A percentile compares a stretch with the other conserved stretches of the same genome.
These are phyloP conservation scores for Rhododendron simsii DNA, from an alignment of 148 eudicot genomes.

Conservation along the genomic window DNA sequence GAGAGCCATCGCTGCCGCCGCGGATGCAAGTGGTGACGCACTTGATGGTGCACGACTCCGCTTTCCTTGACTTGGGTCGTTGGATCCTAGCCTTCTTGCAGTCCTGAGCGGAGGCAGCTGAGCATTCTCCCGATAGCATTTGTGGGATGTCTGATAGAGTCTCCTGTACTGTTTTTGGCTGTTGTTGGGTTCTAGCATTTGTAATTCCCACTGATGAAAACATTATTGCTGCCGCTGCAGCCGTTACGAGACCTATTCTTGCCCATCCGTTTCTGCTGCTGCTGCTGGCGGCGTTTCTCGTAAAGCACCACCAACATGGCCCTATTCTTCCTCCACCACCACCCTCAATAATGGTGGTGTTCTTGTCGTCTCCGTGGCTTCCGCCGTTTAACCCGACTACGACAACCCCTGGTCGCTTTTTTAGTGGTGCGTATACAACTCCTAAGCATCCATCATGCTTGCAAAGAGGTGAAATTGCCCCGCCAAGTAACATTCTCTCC, in stretches of 20 bases:
- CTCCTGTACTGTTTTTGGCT: constrained; percentile 19
- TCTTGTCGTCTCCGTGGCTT: background rate
- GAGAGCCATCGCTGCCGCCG: constrained; percentile 77
- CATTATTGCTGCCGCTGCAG: constrained; percentile 4
- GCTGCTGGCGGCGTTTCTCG: background rate
- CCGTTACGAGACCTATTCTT: background rate
- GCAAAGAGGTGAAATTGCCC: constrained; percentile 2
- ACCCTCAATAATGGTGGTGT: background rate
- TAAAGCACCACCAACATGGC: background rate
- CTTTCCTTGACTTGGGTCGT: constrained; percentile 76
- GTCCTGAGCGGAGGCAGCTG: constrained; percentile 21
- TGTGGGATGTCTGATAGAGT: constrained; percentile 71
- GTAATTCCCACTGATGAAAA: background rate
- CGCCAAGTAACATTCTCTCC: background rate
- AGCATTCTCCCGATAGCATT: constrained; percentile 35
- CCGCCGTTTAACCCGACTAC: background rate
- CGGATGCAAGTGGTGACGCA: constrained; percentile 78
- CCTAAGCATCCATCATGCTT: constrained; percentile 2
- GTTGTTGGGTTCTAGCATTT: background rate
- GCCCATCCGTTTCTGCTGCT: constrained; percentile 1
- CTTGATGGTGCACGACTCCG: constrained; percentile 73
- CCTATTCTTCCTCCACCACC: background rate
- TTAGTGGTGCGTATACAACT: background rate
- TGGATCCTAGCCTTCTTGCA: constrained; percentile 67
- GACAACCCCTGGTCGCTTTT: background rate